phyloP scores from a whole-genome alignment of 768 basidiomycete genomes.

The Lactarius trivialis region DNA sequence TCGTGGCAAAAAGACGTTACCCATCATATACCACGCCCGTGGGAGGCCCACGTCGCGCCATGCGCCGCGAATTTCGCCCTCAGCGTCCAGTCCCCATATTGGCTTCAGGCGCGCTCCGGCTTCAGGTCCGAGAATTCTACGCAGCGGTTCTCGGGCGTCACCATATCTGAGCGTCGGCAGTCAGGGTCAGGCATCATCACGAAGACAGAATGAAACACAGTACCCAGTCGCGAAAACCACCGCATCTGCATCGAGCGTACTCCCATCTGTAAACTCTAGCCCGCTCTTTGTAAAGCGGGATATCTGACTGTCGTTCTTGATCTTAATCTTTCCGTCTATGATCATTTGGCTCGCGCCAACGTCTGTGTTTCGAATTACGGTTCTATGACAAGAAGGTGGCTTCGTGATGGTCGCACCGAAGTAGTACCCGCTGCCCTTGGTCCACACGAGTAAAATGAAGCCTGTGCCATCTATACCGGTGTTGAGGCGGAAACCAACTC shows the following conservation, averaged over 20 bases:
- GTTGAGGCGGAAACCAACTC: conserved; percentile 49
- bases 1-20: conserved; percentile 27
- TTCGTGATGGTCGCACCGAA: conserved; percentile 38
- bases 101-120: conserved; percentile 40
- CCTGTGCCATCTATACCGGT: conserved; percentile 47
- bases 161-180: conserved; percentile 34
- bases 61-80: conserved; percentile 52
- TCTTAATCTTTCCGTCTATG: conserved; percentile 42
- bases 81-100: conserved; percentile 60
- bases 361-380: conserved; percentile 26
- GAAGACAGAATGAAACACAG: not conserved
- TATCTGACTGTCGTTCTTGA: conserved; percentile 40
- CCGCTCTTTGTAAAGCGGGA: conserved; percentile 35
- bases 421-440: conserved; percentile 56
- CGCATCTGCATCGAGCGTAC: conserved; percentile 42
- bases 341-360: conserved; percentile 39
- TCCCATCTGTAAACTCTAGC: conserved; percentile 38
- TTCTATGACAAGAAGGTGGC: not conserved
- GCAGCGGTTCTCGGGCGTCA: conserved; percentile 36
- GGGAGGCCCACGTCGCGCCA: conserved; percentile 47
- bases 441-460: conserved; percentile 39
- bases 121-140: conserved; percentile 41
- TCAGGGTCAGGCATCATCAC: not conserved
- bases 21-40: conserved; percentile 55
- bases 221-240: conserved; percentile 46